Conservation (phyloP, 169 alveolate genomes). For the Cryptosporidium ryanae region DNA sequence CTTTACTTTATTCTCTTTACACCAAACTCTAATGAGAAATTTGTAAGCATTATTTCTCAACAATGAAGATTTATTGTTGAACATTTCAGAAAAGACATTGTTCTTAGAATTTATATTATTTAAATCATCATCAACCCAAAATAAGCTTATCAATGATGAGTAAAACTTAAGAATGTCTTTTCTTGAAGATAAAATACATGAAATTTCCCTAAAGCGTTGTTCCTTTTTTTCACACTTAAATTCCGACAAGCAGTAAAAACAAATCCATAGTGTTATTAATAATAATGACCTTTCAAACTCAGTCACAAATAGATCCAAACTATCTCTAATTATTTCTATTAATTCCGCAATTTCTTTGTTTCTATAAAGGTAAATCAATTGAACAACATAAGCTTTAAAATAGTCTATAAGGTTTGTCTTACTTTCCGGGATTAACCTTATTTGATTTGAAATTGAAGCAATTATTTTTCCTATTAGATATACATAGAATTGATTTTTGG, state of each 20-base stretch:
- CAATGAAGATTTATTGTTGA: neutral
- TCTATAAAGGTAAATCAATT: constrained; percentile 13
- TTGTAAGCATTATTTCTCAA: neutral
- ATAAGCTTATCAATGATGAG: constrained; percentile 21
- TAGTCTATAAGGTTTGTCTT: neutral
- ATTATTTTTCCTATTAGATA: neutral
- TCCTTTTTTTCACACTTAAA: neutral
- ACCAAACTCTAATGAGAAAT: constrained; percentile 15
- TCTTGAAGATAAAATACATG: neutral
- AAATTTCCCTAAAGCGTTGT: neutral
- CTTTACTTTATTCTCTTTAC: neutral
- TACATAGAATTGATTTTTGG: neutral
- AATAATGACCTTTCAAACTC: constrained; percentile 21
- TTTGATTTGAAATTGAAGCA: neutral
- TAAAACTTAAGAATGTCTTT: constrained; percentile 12
- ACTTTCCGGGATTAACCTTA: constrained; percentile 2
- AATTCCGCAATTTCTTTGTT: neutral
- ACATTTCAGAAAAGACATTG: neutral
- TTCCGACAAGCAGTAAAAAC: constrained; percentile 5
- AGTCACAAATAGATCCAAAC: neutral
- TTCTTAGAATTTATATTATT: neutral
- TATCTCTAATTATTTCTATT: neutral
- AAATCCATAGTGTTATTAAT: constrained; percentile 9
- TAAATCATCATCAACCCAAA: constrained; percentile 12
- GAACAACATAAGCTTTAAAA: constrained; percentile 20